Base-by-base conservation (phyloP, 371 early-diverging fungal species). In the Rhizopus sp. region DNA sequence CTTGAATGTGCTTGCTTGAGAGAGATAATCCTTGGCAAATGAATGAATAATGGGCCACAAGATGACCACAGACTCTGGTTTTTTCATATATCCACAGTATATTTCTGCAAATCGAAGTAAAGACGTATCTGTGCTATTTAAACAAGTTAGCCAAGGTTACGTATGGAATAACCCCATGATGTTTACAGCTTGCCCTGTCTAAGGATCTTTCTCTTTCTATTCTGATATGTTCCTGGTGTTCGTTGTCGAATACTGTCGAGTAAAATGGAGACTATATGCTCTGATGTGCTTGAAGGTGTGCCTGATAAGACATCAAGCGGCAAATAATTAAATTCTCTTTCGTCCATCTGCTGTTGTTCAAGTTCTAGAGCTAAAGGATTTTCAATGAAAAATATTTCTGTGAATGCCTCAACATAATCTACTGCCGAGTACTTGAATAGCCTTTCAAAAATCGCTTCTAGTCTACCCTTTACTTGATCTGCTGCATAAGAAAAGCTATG, bases 11-110 rank as follows among this genome's bases (percentile, higher is more conserved):
- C 81, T 74, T 0, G 88, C 85, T 57, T 87, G 87, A 3, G 86
- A 75, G 15, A 80, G 68, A 39, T 84, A 85, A 32, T 91, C 91
- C 50, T 84, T 87, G 17, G 86, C 74, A 56, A 86, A 89, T 1
- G 82, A 67, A 38, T 81, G 64, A 39, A 85, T 87, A 23, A 77
- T 66, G 1, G 80, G 86, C 89, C 90, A 91, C 10, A 89, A 66
- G 30, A 85, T 81, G 5, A 80, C 69, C 7, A 87, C 59, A 0
- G 81, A 61, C 23, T 85, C 85, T 0, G 69, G 67, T 12, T 69
- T 68, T 29, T 72, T 69, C 55, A 84, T 52, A 34, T 77, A 66
- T 3, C 66, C 66, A 52, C 81, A 83, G 37, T 82, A 85, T 12
- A 83, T 79, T 57, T 87, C 87, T 23, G 84, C 63, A 64, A 85